phyloP scores from a whole-genome alignment of 345 rosid genomes.

The Gossypium thurberi region DNA sequence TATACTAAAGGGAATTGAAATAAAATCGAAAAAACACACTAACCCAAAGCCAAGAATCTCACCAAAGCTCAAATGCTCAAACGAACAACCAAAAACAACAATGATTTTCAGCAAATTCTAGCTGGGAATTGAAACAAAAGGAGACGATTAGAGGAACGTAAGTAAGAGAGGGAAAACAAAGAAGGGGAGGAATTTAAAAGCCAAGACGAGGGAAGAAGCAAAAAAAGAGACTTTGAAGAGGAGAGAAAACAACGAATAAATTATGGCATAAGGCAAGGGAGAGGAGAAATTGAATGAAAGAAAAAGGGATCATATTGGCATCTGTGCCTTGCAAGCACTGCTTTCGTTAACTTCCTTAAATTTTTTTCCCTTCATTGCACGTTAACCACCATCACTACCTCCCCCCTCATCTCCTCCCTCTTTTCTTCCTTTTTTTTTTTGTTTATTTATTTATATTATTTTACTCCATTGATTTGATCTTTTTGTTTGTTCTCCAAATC shows the following conservation, averaged over 20 bases:
- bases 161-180: neutral
- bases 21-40: neutral
- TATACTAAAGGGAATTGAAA: neutral
- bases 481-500: neutral
- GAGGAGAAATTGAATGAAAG: slow-evolving; percentile 22
- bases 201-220: neutral
- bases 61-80: neutral
- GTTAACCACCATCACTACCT: slow-evolving; percentile 37
- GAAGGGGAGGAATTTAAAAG: slow-evolving; percentile 9
- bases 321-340: slow-evolving; percentile 44
- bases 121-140: neutral
- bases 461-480: neutral
- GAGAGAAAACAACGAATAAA: slow-evolving; percentile 35
- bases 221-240: neutral
- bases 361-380: slow-evolving; percentile 53
- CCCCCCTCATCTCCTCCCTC: slow-evolving; percentile 4
- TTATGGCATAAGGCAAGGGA: slow-evolving; percentile 47
- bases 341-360: slow-evolving; percentile 20
- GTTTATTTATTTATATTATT: neutral
- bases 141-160: neutral
- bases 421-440: neutral
- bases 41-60: neutral
- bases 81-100: neutral
- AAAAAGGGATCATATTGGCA: slow-evolving; percentile 32
- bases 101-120: neutral